phyloP scores from a whole-genome alignment of 257 asterid species.

The Lantana camara region DNA sequence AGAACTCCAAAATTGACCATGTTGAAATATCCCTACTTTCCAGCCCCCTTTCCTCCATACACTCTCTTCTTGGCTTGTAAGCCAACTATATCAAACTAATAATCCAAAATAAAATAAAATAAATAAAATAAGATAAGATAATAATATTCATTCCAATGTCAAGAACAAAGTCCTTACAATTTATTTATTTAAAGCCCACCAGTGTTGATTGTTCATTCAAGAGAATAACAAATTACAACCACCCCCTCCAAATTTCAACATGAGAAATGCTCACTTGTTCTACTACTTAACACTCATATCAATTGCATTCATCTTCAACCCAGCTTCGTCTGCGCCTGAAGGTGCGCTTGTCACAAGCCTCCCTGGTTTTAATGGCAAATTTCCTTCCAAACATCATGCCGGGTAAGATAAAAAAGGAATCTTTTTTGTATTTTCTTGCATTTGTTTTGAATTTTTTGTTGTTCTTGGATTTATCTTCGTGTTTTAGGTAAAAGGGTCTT shows the following conservation, averaged over 20 bases:
- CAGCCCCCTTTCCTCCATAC: neutral
- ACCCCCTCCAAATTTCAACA: constrained; percentile 25
- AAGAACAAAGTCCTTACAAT: neutral
- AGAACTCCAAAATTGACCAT: neutral
- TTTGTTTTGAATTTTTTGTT: neutral
- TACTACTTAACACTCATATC: constrained; percentile 21
- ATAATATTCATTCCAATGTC: too few species aligned
- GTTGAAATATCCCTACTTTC: constrained; percentile 11
- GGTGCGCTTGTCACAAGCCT: constrained; percentile 52
- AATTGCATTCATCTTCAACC: constrained; percentile 20
- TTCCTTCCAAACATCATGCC: constrained; percentile 87
- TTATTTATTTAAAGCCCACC: neutral
- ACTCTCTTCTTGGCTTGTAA: constrained; percentile 35
- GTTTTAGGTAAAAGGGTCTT: constrained; percentile 20
- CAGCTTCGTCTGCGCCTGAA: constrained; percentile 62
- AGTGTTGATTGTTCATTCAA: neutral
- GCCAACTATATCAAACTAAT: constrained; percentile 13
- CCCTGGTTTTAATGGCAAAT: constrained; percentile 76
- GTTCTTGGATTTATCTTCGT: constrained; percentile 19
- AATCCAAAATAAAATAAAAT: too few species aligned
- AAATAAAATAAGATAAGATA: constrained; percentile 19
- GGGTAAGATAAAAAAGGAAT: constrained; percentile 48
- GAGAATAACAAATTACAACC: neutral
- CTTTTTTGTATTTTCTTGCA: neutral
- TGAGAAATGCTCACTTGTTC: constrained; percentile 21